These are phyloP conservation scores for Lodderomyces pseudojiufengensis DNA, from an alignment of 1,139 yeast species.

Conservation along the genomic window DNA sequence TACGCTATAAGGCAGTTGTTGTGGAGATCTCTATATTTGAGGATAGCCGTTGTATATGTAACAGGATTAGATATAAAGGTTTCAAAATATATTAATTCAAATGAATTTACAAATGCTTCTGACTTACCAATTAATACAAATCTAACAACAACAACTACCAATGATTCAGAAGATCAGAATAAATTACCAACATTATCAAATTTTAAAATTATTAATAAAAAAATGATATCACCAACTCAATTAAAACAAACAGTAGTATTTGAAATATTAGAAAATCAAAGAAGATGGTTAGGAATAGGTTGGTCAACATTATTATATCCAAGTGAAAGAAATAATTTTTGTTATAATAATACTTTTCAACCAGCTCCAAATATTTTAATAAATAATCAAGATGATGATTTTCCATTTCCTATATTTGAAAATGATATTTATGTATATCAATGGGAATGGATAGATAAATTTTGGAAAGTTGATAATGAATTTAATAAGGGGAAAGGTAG, in stretches of 20 bases:
- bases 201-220: slow-evolving; percentile 40
- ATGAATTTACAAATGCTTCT: slow-evolving; percentile 18
- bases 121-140: slow-evolving; percentile 20
- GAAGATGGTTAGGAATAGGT: slow-evolving; percentile 62
- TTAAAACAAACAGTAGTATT: slow-evolving; percentile 47
- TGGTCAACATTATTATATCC: slow-evolving; percentile 54
- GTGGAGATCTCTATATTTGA: slow-evolving; percentile 51
- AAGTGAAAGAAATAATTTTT: slow-evolving; percentile 47
- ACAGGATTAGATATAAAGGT: slow-evolving; percentile 44
- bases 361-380: slow-evolving; percentile 28
- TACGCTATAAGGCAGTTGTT: slow-evolving; percentile 46
- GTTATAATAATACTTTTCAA: slow-evolving; percentile 40
- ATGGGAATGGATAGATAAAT: slow-evolving; percentile 56
- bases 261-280: slow-evolving; percentile 52
- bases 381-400: slow-evolving; percentile 22
- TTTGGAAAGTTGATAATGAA: slow-evolving; percentile 45
- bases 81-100: slow-evolving; percentile 15
- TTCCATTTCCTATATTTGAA: slow-evolving; percentile 47
- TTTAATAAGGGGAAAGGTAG: slow-evolving; percentile 31
- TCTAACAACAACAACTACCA: background rate
- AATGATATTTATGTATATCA: slow-evolving; percentile 38
- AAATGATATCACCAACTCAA: slow-evolving; percentile 39
- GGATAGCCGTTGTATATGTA: slow-evolving; percentile 39
- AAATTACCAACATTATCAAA: slow-evolving; percentile 27
- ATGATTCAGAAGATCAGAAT: slow-evolving; percentile 4